Conservation (phyloP, 2,329 filamentous ascomycete genomes). For the Colletotrichum neosansevieriae region DNA sequence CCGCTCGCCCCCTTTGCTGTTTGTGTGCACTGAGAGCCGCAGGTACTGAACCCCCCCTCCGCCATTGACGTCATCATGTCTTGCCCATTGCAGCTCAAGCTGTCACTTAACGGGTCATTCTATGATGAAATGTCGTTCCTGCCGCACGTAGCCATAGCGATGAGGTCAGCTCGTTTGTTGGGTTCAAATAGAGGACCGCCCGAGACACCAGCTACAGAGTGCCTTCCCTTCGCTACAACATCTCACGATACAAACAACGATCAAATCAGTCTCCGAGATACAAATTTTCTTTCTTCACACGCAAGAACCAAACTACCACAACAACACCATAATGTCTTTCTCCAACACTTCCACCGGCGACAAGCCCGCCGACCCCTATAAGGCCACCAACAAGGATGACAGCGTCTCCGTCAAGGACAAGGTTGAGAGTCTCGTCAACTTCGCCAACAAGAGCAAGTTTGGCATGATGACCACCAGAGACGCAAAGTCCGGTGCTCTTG, state of each 20-base stretch:
- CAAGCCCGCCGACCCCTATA: conserved; percentile 82
- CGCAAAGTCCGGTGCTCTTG: conserved; percentile 72
- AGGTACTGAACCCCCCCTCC: conserved; percentile 12
- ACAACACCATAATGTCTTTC: conserved; percentile 50
- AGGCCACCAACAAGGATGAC: conserved; percentile 75
- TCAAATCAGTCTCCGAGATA: not conserved
- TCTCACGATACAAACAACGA: not conserved
- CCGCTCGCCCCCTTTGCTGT: conserved; percentile 15
- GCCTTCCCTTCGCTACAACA: not conserved
- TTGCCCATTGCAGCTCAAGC: conserved; percentile 29
- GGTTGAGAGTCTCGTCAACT: conserved; percentile 77
- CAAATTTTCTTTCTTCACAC: not conserved
- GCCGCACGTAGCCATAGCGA: conserved; percentile 22
- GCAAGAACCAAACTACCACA: not conserved
- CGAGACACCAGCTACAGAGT: not conserved
- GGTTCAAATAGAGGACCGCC: conserved; percentile 31
- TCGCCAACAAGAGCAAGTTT: conserved; percentile 81
- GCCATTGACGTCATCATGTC: conserved; percentile 40
- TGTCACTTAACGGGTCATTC: conserved; percentile 17
- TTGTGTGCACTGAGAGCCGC: conserved; percentile 5
- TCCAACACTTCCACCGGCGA: conserved; percentile 71
- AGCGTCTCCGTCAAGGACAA: conserved; percentile 77
- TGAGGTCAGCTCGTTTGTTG: conserved; percentile 33
- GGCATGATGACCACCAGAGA: conserved; percentile 89
- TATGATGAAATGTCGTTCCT: conserved; percentile 40